A percentile compares a stretch with the other conserved stretches of the same genome.
phyloP scores from a whole-genome alignment of 1,284 basidiomycete genomes.

The Puccinia hordei region DNA sequence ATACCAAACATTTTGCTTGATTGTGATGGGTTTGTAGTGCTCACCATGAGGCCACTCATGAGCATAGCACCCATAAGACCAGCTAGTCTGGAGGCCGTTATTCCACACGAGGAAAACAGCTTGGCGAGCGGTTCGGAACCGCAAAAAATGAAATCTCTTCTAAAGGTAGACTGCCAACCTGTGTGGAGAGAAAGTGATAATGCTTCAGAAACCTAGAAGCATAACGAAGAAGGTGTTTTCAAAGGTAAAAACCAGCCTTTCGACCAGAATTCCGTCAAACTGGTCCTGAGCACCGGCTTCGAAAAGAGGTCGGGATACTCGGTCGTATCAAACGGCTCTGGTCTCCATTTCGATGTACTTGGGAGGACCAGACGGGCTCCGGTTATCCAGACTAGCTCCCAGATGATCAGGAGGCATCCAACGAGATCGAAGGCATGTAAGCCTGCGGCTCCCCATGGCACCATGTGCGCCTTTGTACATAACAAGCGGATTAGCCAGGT shows the following conservation, averaged over 20 bases:
- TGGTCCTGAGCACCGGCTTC: neutral
- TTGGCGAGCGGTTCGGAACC: constrained; percentile 23
- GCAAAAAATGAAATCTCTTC: constrained; percentile 36
- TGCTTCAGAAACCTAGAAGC: neutral
- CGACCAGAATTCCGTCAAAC: constrained; percentile 43
- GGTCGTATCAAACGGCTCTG: constrained; percentile 40
- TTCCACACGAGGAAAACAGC: constrained; percentile 25
- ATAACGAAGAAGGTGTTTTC: neutral
- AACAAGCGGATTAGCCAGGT: neutral
- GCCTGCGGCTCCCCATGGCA: constrained; percentile 7
- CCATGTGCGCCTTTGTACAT: neutral
- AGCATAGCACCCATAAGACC: constrained; percentile 42
- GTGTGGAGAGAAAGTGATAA: neutral
- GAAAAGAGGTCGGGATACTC: constrained; percentile 35
- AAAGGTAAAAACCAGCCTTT: constrained; percentile 3
- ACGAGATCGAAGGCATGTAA: constrained; percentile 10
- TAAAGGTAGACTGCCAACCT: constrained; percentile 47
- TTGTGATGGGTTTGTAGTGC: neutral
- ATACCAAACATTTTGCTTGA: neutral
- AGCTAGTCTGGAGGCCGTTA: constrained; percentile 28
- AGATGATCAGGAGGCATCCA: constrained; percentile 22
- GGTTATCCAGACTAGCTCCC: constrained; percentile 25
- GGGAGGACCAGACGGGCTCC: constrained; percentile 19
- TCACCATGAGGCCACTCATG: constrained; percentile 36
- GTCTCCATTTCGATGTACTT: constrained; percentile 14